Evolutionary conservation across 1,139 yeast genomes (phyloP).

Genomic region (Geotrichum histeridarum): DNA sequence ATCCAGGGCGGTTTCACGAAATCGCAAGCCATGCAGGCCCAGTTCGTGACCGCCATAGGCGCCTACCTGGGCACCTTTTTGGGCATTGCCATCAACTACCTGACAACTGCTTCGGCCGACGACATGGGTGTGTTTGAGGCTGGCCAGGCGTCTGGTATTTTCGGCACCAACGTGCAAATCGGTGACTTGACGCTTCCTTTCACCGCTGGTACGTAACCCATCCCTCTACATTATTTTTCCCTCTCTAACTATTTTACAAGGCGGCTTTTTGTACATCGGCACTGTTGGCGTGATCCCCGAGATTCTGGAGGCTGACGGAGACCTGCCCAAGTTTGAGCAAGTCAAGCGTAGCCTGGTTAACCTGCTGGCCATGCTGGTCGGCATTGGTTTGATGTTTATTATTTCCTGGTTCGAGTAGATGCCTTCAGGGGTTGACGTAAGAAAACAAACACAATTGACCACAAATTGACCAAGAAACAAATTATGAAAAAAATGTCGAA

Average conservation of each 20-base stretch:
- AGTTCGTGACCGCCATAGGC: constrained; percentile 57
- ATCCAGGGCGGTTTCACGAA: constrained; percentile 61
- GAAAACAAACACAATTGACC: too few relatives aligned
- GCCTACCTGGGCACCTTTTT: constrained; percentile 58
- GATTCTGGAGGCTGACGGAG: constrained; percentile 44
- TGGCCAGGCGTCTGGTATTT: constrained; percentile 37
- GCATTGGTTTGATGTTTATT: constrained; percentile 48
- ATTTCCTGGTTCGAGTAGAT: constrained; percentile 47
- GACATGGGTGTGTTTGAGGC: constrained; percentile 12
- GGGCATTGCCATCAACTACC: constrained; percentile 49
- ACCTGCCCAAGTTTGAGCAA: constrained; percentile 38
- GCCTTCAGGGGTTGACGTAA: neutral
- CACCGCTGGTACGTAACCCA: constrained; percentile 48
- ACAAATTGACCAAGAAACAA: too few relatives aligned
- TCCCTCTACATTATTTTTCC: neutral
- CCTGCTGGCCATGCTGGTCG: constrained; percentile 44
- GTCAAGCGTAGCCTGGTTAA: constrained; percentile 41
- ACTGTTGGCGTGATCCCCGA: constrained; percentile 64
- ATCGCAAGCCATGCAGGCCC: constrained; percentile 57
- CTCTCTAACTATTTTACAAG: neutral
- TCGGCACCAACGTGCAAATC: constrained; percentile 47
- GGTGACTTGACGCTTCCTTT: constrained; percentile 58
- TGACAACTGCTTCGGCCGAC: constrained; percentile 27
- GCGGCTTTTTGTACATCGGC: constrained; percentile 59
- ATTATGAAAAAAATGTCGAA: too few relatives aligned